Percentiles rank a stretch among this genome's conserved stretches.
These are phyloP conservation scores for Pisolithus marmoratus DNA, from an alignment of 768 basidiomycete species.

Conservation along the genomic window DNA sequence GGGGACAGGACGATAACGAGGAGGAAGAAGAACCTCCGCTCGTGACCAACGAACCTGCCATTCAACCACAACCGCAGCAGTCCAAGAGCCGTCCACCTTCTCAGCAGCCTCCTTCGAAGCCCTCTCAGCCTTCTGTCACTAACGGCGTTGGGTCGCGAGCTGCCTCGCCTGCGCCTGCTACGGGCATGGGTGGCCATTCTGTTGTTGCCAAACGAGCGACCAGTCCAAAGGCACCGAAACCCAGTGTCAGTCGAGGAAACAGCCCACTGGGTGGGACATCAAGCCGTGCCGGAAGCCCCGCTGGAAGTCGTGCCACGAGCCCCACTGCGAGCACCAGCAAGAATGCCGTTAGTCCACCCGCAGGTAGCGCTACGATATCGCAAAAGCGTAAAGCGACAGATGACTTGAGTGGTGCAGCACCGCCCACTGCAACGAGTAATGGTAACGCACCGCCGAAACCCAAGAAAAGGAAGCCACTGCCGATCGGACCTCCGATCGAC, in stretches of 20 bases:
- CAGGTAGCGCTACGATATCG: conserved; percentile 33
- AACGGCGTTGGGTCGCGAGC: conserved; percentile 43
- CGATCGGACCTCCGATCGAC: conserved; percentile 35
- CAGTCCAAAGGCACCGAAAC: conserved; percentile 68
- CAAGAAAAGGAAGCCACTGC: conserved; percentile 50
- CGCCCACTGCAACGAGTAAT: conserved; percentile 9
- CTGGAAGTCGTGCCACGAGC: conserved; percentile 32
- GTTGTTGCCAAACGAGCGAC: conserved; percentile 81
- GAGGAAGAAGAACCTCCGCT: conserved; percentile 59
- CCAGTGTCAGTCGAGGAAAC: conserved; percentile 47
- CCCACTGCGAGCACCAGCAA: conserved; percentile 20
- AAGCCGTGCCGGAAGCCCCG: conserved; percentile 51
- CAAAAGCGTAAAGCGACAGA: conserved; percentile 61
- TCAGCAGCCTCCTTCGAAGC: conserved; percentile 27
- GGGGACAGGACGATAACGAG: conserved; percentile 58
- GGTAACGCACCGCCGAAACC: conserved; percentile 33
- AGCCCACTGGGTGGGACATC: conserved; percentile 47
- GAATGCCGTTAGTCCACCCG: conserved; percentile 20
- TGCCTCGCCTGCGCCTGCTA: conserved; percentile 44
- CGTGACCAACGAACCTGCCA: conserved; percentile 38
- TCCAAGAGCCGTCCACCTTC: conserved; percentile 42
- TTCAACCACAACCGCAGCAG: conserved; percentile 38
- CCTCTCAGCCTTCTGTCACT: conserved; percentile 29
- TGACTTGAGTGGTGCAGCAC: conserved; percentile 17
- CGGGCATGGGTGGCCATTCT: conserved; percentile 68